These are phyloP conservation scores for Coelastrella sp. DNA, from an alignment of 139 green algal species.

Conservation along the genomic window DNA sequence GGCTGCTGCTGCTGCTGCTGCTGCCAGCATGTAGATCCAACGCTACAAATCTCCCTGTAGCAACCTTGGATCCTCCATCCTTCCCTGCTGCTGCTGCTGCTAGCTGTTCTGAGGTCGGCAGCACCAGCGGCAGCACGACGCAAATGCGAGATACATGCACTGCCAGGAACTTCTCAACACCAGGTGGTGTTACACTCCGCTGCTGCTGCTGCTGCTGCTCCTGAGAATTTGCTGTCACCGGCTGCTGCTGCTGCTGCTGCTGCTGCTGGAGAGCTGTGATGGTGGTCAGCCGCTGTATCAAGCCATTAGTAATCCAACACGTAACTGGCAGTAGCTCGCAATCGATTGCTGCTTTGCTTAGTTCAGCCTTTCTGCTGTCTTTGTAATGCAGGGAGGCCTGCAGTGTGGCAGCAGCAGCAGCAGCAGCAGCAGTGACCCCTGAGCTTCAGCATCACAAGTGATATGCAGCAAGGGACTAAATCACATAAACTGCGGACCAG, in stretches of 20 bases:
- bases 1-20: conserved; percentile 21
- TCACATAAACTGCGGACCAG: not conserved
- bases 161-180: not conserved
- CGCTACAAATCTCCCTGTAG: conserved; percentile 4
- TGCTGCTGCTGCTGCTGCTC: conserved; percentile 35
- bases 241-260: conserved; percentile 31
- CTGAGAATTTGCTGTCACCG: not conserved
- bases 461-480: no score
- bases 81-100: conserved; percentile 38
- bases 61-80: not conserved
- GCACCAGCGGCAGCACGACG: conserved; percentile 32
- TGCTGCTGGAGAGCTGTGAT: conserved; percentile 15
- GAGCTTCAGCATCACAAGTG: not conserved
- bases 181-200: not conserved
- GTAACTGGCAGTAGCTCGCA: conserved; percentile 31
- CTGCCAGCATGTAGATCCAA: conserved; percentile 18
- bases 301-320: not conserved
- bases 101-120: not conserved
- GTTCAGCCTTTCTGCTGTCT: not conserved
- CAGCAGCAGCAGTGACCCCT: not conserved
- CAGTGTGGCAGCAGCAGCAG: not conserved
- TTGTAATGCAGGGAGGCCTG: not conserved
- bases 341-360: conserved; percentile 17
- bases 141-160: conserved; percentile 12
- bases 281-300: not conserved